These are phyloP conservation scores for Phyllosticta paracitricarpa DNA, from an alignment of 2,329 filamentous ascomycete genomes.

Conservation along the genomic window DNA sequence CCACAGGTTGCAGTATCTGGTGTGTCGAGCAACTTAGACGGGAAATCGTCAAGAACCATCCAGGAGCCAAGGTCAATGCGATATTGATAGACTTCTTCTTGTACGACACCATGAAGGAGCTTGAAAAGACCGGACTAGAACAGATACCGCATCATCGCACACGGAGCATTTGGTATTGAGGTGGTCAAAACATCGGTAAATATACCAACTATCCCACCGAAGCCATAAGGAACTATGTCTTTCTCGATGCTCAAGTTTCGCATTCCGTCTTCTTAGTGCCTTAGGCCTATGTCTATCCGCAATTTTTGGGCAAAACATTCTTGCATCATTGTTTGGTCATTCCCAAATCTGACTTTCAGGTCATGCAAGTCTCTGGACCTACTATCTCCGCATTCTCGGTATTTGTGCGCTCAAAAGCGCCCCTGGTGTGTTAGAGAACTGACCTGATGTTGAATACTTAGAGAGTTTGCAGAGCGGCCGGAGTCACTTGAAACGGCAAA, in stretches of 20 bases:
- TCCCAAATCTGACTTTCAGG: too few species aligned
- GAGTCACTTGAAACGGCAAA: neutral
- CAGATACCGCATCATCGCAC: constrained; percentile 75
- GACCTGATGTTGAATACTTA: too few species aligned
- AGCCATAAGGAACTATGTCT: neutral
- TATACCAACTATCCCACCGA: too few species aligned
- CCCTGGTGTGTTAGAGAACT: too few species aligned
- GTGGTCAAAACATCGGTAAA: neutral
- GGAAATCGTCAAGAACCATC: constrained; percentile 66
- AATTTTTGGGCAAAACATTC: neutral
- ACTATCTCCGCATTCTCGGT: too few species aligned
- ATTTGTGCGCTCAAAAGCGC: too few species aligned
- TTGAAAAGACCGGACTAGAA: constrained; percentile 50
- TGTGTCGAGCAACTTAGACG: constrained; percentile 79
- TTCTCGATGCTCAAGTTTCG: neutral
- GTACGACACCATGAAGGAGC: constrained; percentile 86
- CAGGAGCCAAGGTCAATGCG: constrained; percentile 63
- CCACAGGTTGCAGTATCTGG: constrained; percentile 80
- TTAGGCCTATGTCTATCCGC: neutral
- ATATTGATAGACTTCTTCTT: constrained; percentile 95
- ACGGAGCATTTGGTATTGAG: constrained; percentile 85
- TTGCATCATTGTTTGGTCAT: too few species aligned
- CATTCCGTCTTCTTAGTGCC: neutral
- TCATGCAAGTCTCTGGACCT: too few species aligned
- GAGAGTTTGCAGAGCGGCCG: too few species aligned